A percentile compares a stretch with the other conserved stretches of the same genome.
phyloP scores from a whole-genome alignment of 1,139 yeast genomes.

The Neolecta irregularis region DNA sequence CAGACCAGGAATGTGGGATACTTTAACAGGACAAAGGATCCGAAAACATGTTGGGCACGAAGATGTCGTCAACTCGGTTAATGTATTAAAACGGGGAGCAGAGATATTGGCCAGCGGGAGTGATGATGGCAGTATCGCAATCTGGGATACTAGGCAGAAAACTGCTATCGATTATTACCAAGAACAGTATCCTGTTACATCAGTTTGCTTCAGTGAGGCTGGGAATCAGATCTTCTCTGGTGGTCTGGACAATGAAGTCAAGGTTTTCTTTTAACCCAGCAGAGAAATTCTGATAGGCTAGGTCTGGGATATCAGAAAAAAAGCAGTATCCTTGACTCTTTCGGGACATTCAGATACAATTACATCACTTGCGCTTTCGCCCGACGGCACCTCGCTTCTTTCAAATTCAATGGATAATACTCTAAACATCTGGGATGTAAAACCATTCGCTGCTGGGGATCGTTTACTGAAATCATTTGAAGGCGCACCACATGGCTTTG shows the following conservation, averaged over 20 bases:
- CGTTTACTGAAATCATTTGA: slow-evolving; percentile 36
- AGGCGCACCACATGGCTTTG: slow-evolving; percentile 43
- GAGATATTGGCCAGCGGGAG: slow-evolving; percentile 37
- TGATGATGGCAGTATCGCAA: slow-evolving; percentile 45
- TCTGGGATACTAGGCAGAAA: slow-evolving; percentile 55
- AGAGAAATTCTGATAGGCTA: too few relatives aligned
- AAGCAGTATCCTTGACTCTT: slow-evolving; percentile 25
- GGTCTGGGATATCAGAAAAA: slow-evolving; percentile 24
- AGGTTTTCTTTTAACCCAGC: slow-evolving; percentile 39
- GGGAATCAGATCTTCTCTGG: slow-evolving; percentile 37
- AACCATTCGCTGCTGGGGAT: slow-evolving; percentile 28
- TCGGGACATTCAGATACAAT: slow-evolving; percentile 35
- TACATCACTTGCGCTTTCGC: slow-evolving; percentile 37
- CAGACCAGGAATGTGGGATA: slow-evolving; percentile 44
- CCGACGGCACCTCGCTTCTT: slow-evolving; percentile 34
- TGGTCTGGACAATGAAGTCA: slow-evolving; percentile 53
- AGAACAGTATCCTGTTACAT: slow-evolving; percentile 42
- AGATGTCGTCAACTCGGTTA: slow-evolving; percentile 43
- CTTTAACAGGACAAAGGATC: slow-evolving; percentile 38
- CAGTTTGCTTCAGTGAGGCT: slow-evolving; percentile 31
- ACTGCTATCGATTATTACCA: slow-evolving; percentile 27
- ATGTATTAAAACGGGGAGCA: slow-evolving; percentile 22
- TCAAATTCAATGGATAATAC: slow-evolving; percentile 46
- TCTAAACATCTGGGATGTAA: slow-evolving; percentile 42
- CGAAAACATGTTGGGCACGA: slow-evolving; percentile 41